Base-by-base conservation (phyloP, 441 rosid species). In the Erodium chrysanthum region DNA sequence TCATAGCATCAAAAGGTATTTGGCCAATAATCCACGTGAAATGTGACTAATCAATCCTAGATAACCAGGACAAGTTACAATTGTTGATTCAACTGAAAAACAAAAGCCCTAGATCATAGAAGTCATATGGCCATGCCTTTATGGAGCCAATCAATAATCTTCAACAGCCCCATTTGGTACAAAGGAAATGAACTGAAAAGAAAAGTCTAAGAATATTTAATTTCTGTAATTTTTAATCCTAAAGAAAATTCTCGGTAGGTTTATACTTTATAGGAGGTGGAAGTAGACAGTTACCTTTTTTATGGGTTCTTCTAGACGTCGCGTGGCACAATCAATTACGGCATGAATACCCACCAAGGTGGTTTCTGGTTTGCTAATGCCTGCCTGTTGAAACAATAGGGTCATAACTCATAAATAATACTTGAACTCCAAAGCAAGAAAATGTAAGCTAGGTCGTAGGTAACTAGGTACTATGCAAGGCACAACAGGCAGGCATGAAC, bases 281-380 rank as follows among this genome's bases (percentile, higher is more conserved):
- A 42, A 42, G 48, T 42, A 42, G 48, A 42, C 48, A 33, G 60
- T 35, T 80, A 87, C 98, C 82, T 73, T 87, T 82, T 87, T 93
- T 33, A 93, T 93, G 10, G 97, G 98, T 79, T 93, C 97, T 80
- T 93, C 97, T 0, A 97, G 98, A 69, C 96, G 97, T 9, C 97
- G 95, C 0, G 97, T 93, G 9, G 98, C 97, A 78, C 97, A 93
- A 66, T 90, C 97, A 37, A 93, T 88, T 35, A 93, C 71, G 0
- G 98, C 88, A 48, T 93, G 97, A 40, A 93, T 59, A 12, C 98
- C 96, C n/a, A 93, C 96, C 78, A 93, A 73, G 31, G 97, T 93
- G 67, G 97, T 79, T 84, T 93, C 97, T 15, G 95, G 98, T 80
- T 85, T 93, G 77, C 90, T 93, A 70, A 93, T 85, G 74, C 90